phyloP scores from a whole-genome alignment of 129 eudicot genomes.

The Solidago caesia region DNA sequence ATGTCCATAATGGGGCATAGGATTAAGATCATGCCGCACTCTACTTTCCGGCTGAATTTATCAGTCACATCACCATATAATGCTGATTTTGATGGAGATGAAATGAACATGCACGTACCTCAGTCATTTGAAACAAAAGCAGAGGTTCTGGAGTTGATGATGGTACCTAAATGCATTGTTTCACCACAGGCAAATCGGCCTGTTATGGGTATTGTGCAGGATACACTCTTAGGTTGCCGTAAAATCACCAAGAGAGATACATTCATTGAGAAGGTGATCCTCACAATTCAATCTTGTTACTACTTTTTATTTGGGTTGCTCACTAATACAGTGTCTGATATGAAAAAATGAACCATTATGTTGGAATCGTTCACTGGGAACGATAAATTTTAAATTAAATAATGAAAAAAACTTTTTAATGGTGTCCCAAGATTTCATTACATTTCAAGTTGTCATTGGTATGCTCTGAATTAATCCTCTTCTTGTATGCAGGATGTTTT shows the following conservation, averaged over 20 bases:
- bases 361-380: no score
- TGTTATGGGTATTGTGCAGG: constrained; percentile 99
- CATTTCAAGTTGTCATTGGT: not conserved
- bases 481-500: constrained; percentile 69
- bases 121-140: constrained; percentile 97
- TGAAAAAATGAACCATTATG: no score
- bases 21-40: constrained; percentile 93
- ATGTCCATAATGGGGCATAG: constrained; percentile 99
- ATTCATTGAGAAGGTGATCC: constrained; percentile 81
- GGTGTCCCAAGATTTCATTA: no score
- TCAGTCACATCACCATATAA: constrained; percentile 96
- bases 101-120: constrained; percentile 98
- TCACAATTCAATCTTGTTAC: not conserved
- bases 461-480: not conserved
- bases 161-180: constrained; percentile 97
- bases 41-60: constrained; percentile 85
- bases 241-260: constrained; percentile 95
- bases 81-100: constrained; percentile 99
- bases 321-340: not conserved
- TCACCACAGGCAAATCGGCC: constrained; percentile 95
- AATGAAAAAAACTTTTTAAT: no score
- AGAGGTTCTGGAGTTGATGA: constrained; percentile 89
- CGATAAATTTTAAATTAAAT: no score
- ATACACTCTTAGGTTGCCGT: constrained; percentile 91
- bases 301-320: not conserved